phyloP scores from a whole-genome alignment of 2,329 filamentous ascomycete genomes.

The Penicillium sp. region DNA sequence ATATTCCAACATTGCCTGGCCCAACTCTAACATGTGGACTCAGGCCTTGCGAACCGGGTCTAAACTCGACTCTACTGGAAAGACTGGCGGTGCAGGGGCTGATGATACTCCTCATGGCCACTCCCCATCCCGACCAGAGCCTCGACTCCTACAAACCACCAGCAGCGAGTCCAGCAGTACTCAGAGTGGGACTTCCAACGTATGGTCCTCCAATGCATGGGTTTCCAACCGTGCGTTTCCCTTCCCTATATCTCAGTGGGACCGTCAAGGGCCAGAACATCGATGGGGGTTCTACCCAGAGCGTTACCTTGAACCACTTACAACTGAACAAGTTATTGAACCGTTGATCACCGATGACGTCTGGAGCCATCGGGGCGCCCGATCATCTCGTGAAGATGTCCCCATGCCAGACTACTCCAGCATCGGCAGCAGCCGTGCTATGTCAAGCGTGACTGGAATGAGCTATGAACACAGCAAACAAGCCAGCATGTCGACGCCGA shows the following conservation, averaged over 20 bases:
- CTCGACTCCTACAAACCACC: conserved; percentile 16
- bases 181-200: conserved; percentile 13
- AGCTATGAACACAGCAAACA: conserved; percentile 46
- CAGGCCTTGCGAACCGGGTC: conserved; percentile 43
- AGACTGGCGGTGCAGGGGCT: conserved; percentile 44
- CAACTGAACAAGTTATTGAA: conserved; percentile 45
- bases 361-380: conserved; percentile 31
- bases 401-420: conserved; percentile 53
- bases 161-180: not conserved
- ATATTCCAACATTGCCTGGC: conserved; percentile 74
- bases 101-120: conserved; percentile 60
- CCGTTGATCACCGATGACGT: conserved; percentile 31
- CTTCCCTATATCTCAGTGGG: conserved; percentile 28
- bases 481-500: conserved; percentile 32
- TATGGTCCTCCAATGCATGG: conserved; percentile 31
- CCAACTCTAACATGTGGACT: conserved; percentile 70
- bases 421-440: conserved; percentile 40
- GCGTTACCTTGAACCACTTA: conserved; percentile 26
- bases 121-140: conserved; percentile 54
- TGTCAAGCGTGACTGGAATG: conserved; percentile 43
- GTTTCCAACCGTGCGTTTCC: conserved; percentile 30
- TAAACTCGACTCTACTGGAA: conserved; percentile 31
- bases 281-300: conserved; percentile 23
- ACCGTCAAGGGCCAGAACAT: conserved; percentile 22
- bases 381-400: conserved; percentile 45